Percentiles rank a stretch among this genome's conserved stretches.
These are phyloP conservation scores for Russula emetica DNA, from an alignment of 768 basidiomycete genomes.

Conservation along the genomic window DNA sequence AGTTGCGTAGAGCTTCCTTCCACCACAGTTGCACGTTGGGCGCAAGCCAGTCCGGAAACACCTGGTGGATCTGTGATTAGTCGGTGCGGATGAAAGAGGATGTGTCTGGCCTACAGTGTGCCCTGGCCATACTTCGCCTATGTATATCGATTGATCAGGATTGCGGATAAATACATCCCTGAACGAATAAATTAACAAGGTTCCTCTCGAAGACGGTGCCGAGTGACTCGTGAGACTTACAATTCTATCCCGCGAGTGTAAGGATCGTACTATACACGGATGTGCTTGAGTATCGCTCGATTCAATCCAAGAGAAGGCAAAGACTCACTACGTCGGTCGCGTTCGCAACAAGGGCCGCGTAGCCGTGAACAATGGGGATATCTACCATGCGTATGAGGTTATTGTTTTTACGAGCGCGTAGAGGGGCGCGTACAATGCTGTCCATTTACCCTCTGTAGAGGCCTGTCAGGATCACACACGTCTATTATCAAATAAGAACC, in stretches of 20 bases:
- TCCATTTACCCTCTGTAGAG: conserved; percentile 40
- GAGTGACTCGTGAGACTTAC: conserved; percentile 36
- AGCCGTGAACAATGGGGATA: conserved; percentile 69
- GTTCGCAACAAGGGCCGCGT: conserved; percentile 53
- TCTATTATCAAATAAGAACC: not conserved
- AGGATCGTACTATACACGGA: conserved; percentile 54
- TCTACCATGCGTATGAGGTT: conserved; percentile 36
- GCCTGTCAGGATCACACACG: not conserved
- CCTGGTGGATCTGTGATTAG: conserved; percentile 33
- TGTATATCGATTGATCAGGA: conserved; percentile 64
- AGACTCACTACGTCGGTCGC: conserved; percentile 55
- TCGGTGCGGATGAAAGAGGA: not conserved
- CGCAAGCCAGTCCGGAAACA: conserved; percentile 61
- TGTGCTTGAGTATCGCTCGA: not conserved
- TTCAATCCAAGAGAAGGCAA: not conserved
- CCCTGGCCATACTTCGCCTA: conserved; percentile 78
- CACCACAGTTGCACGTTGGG: conserved; percentile 52
- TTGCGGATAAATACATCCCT: conserved; percentile 74
- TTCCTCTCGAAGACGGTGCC: not conserved
- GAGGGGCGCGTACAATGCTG: conserved; percentile 41
- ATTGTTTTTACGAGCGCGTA: not conserved
- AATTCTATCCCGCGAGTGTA: conserved; percentile 58
- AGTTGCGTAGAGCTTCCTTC: conserved; percentile 56
- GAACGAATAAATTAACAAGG: conserved; percentile 6
- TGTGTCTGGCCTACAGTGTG: conserved; percentile 47